Evolutionary conservation across 148 eudicot genomes (phyloP), one percentile per base, ranked within the genome.

Genomic region (Cornus kousa): DNA sequence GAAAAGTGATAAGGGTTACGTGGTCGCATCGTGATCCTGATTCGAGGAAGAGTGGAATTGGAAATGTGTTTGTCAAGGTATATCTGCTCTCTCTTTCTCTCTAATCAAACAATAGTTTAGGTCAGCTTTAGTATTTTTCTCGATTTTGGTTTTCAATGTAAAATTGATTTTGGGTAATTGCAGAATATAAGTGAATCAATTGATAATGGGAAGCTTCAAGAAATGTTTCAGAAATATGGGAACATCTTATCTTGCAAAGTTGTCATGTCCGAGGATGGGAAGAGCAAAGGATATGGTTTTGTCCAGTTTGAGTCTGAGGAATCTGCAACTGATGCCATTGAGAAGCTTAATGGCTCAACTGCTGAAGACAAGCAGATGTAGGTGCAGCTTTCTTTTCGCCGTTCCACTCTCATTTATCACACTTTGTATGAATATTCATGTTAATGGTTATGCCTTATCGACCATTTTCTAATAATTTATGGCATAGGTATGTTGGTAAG

Each of bases 1-100:
- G 89, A 57, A 91, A 86, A 79, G 76, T 70, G 72, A 93, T 91
- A 68, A 84, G 94, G 78, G 94, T 93, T 53, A 87, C 71, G 80
- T 89, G 97, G 97, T 91, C 97, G 4, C 87, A 78, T 75, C 94
- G 93, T 67, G 90, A 93, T 85, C 86, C 94, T 7, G 89, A 88
- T 79, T 87, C 86, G 50, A 89, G 94, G 84, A 89, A 70, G 81
- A 91, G 87, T 81, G 93, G 94, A 72, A 59, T 87, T 76, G 97
- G 94, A n/a, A 93, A 93, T 78, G 87, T 93, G 72, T 91, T 88
- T 81, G 88, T 93, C 46, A 93, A 93, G 97, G 94, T 91, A 89
- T 64, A 28, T 67, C 32, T 62, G 55, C 13, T 70, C 6, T 62
- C 11, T 19, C 74, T 67, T 5, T 76, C 19, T 5, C 19, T 67